Evolutionary conservation across 352 stramenopile genomes (phyloP).

Genomic region (Halophytophthora batemanensis): DNA sequence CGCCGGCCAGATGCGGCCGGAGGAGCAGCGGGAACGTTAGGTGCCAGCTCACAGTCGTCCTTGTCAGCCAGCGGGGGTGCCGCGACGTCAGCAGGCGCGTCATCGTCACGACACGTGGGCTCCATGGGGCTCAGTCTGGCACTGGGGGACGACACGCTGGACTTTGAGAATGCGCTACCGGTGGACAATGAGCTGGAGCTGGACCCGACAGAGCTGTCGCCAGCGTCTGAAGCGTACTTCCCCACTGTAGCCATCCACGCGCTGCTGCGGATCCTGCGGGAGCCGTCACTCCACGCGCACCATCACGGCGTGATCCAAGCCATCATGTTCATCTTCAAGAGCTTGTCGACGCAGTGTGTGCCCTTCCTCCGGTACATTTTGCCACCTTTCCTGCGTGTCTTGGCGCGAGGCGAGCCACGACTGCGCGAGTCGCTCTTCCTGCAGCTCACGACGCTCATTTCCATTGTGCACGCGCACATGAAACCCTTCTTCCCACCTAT

Average conservation of each 20-base stretch:
- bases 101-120: conserved; percentile 17
- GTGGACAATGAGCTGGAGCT: conserved; percentile 59
- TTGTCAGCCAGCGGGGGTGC: conserved; percentile 21
- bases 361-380: conserved; percentile 97
- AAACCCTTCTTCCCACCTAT: conserved; percentile 96
- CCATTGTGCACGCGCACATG: conserved; percentile 95
- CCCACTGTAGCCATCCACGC: conserved; percentile 97
- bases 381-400: conserved; percentile 95
- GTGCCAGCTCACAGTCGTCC: conserved; percentile 23
- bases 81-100: conserved; percentile 12
- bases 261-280: conserved; percentile 95
- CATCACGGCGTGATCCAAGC: conserved; percentile 97
- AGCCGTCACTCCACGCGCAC: conserved; percentile 93
- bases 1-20: conserved; percentile 41
- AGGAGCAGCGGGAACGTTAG: conserved; percentile 16
- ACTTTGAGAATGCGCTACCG: conserved; percentile 64
- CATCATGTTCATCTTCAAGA: conserved; percentile 99
- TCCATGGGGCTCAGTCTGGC: conserved; percentile 23
- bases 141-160: conserved; percentile 38
- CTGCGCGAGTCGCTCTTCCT: conserved; percentile 96
- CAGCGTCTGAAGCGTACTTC: conserved; percentile 93
- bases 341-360: conserved; percentile 93
- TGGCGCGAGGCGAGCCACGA: conserved; percentile 87
- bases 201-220: conserved; percentile 67
- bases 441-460: conserved; percentile 94